Base-by-base conservation (phyloP, 768 basidiomycete genomes). In the Pleurotus citrinopileatus region DNA sequence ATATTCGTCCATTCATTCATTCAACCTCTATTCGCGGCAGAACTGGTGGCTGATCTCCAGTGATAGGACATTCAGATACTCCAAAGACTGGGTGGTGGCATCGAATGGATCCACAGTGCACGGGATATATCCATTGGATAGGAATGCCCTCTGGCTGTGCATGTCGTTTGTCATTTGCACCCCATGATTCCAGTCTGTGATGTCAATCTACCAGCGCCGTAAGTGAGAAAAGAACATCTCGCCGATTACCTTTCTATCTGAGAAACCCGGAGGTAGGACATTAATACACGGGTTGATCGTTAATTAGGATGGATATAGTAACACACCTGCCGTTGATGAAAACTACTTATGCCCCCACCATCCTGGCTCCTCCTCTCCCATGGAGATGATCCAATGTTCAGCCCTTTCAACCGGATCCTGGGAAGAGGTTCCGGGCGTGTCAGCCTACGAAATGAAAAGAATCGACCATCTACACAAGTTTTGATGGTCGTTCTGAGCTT, bases 361-460 rank as follows among this genome's bases (percentile, higher is more conserved):
- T 29, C 45, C 45, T 47, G n/a, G n/a, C n/a, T n/a, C n/a, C n/a
- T n/a, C n/a, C n/a, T n/a, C 45, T 27, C 27, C 9, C 27, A 27
- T 32, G 45, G 45, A n/a, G 45, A 47, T 47, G 45, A 26, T 15
- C 27, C 45, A 47, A 47, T 27, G 45, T 47, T 47, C 45, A 47
- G 26, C 45, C 45, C n/a, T 26, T 47, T 29, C 45, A 15, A 15
- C 12, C 27, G 45, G 27, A 12, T 26, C 26, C 10, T n/a, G 45
- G 28, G 27, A 47, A 47, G 17, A 7, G 8, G 23, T 22, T 47
- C 29, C 13, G 45, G 17, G 38, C n/a, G 7, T 40, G 5, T 6
- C n/a, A 20, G 38, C 38, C 19, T 40, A 20, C 27, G 45, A 12
- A 29, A n/a, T 47, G 45, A 47, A 47, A 47, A 26, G 27, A 25